These are phyloP conservation scores for Ceratocystis albifundus DNA, from an alignment of 2,329 filamentous ascomycete species.

Conservation along the genomic window DNA sequence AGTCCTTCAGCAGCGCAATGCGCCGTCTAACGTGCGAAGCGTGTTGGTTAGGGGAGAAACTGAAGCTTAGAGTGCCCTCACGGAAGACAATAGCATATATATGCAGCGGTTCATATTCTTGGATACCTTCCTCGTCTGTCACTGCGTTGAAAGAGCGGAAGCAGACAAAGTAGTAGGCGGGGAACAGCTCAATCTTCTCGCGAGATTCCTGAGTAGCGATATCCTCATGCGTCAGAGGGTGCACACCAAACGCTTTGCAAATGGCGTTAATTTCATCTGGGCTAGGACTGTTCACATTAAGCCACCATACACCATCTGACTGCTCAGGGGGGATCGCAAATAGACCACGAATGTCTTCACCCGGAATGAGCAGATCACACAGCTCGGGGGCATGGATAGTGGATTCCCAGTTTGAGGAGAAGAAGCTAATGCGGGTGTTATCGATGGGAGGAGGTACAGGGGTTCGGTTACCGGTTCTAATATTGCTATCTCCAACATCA, in stretches of 20 bases:
- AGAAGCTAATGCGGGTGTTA: conserved; percentile 84
- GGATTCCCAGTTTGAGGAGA: conserved; percentile 87
- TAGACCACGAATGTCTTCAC: conserved; percentile 77
- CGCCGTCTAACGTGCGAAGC: conserved; percentile 80
- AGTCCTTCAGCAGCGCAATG: conserved; percentile 87
- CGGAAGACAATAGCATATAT: conserved; percentile 95
- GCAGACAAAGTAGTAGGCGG: conserved; percentile 94
- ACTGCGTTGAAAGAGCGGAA: conserved; percentile 85
- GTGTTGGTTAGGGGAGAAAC: conserved; percentile 77
- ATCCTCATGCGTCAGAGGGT: conserved; percentile 91
- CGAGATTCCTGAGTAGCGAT: conserved; percentile 90
- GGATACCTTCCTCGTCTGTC: conserved; percentile 62
- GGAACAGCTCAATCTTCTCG: conserved; percentile 96
- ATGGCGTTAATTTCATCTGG: conserved; percentile 80
- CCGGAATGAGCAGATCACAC: conserved; percentile 76
- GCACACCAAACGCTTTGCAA: conserved; percentile 88
- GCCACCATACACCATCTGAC: conserved; percentile 87
- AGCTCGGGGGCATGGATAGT: conserved; percentile 86
- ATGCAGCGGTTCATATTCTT: conserved; percentile 88
- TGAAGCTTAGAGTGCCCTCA: conserved; percentile 89
- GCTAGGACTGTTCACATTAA: conserved; percentile 83
- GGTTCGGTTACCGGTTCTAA: conserved; percentile 18
- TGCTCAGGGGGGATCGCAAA: conserved; percentile 58
- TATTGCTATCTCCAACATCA: conserved; percentile 31
- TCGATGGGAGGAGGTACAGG: conserved; percentile 37